Conservation (phyloP, 345 rosid species). For the Angophora floribunda region DNA sequence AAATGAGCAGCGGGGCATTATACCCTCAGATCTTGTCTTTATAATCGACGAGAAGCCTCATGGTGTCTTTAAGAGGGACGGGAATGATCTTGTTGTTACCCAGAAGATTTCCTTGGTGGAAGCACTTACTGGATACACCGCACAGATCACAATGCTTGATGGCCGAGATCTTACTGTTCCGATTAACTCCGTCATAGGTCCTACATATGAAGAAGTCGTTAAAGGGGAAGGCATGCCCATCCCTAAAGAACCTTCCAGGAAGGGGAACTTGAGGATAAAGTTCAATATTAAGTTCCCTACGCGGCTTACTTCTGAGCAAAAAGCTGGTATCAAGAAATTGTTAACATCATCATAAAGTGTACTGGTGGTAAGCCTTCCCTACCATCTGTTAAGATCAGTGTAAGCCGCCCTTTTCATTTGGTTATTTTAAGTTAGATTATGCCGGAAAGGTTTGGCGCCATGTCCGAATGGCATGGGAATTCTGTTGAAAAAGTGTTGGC, state of each 20-base stretch:
- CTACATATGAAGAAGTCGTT: conserved; percentile 76
- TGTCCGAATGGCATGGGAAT: neutral
- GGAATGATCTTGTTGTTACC: conserved; percentile 61
- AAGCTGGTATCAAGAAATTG: conserved; percentile 50
- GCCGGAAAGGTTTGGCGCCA: neutral
- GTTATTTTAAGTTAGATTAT: neutral
- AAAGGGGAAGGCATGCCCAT: conserved; percentile 92
- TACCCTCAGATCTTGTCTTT: conserved; percentile 67
- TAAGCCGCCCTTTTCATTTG: neutral
- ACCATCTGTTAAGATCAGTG: neutral
- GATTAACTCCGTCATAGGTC: conserved; percentile 43
- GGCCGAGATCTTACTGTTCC: conserved; percentile 52
- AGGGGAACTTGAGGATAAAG: conserved; percentile 75
- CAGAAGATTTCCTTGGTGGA: conserved; percentile 68
- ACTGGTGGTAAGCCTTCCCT: neutral
- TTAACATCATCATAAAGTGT: conserved; percentile 18
- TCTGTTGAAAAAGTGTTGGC: neutral
- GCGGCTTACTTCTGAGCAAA: conserved; percentile 60
- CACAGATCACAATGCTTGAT: conserved; percentile 57
- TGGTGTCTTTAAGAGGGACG: conserved; percentile 67
- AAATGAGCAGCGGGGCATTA: conserved; percentile 52
- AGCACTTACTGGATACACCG: conserved; percentile 69
- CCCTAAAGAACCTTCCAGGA: conserved; percentile 68
- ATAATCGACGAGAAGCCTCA: conserved; percentile 89
- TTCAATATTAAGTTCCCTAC: conserved; percentile 78